Conservation (phyloP, 305 asterid species). For the Solanum hybrid region DNA sequence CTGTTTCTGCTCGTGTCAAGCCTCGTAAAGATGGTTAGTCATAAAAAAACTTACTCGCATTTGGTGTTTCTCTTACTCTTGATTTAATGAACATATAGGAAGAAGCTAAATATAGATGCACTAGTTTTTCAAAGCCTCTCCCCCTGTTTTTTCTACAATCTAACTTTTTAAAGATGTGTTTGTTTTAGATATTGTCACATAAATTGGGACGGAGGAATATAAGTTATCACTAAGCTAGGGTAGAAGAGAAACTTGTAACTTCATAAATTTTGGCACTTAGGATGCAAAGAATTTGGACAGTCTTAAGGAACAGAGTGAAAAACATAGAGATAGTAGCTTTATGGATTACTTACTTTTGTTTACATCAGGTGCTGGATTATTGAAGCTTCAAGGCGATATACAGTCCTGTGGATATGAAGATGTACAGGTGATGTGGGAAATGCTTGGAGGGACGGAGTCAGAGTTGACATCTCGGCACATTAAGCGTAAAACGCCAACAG, state of each 20-base stretch:
- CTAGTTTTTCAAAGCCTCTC: neutral
- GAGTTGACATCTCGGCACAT: slow-evolving; percentile 34
- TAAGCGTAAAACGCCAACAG: slow-evolving; percentile 27
- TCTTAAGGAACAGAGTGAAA: neutral
- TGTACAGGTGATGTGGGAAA: slow-evolving; percentile 95
- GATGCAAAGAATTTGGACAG: neutral
- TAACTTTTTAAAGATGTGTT: neutral
- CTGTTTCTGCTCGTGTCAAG: slow-evolving; percentile 57
- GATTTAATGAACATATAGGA: neutral
- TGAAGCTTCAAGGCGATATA: slow-evolving; percentile 76
- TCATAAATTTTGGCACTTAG: neutral
- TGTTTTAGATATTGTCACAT: neutral
- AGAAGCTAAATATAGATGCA: neutral
- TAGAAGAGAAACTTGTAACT: neutral
- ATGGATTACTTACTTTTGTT: neutral
- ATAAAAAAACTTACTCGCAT: neutral
- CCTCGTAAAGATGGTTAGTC: slow-evolving; percentile 62
- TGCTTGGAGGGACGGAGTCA: slow-evolving; percentile 53
- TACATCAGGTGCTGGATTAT: slow-evolving; percentile 48
- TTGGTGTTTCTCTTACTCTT: neutral
- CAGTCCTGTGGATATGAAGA: slow-evolving; percentile 80
- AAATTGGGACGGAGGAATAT: neutral
- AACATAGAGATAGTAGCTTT: neutral
- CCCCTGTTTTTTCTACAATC: neutral
- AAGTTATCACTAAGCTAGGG: neutral